Evolutionary conservation across 257 asterid genomes (phyloP).

Genomic region (Cynanchum wilfordii): DNA sequence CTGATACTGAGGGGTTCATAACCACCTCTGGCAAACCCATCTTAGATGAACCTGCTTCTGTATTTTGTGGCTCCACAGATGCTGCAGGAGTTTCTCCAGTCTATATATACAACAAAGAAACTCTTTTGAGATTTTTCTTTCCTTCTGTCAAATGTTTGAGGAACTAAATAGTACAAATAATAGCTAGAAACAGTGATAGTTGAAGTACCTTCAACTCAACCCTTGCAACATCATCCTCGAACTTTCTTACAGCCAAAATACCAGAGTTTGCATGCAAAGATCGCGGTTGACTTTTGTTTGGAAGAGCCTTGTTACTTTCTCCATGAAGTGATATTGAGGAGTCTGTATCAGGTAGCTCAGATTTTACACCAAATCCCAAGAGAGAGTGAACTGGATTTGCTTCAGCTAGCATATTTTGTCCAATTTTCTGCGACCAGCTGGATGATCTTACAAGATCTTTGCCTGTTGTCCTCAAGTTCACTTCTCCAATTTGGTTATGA

Average conservation of each 20-base stretch:
- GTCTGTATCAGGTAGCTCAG: slow-evolving; percentile 39
- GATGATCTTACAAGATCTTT: slow-evolving; percentile 40
- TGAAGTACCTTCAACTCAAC: slow-evolving; percentile 35
- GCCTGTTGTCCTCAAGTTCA: slow-evolving; percentile 30
- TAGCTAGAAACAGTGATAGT: neutral
- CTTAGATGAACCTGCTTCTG: slow-evolving; percentile 39
- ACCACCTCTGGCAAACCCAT: slow-evolving; percentile 32
- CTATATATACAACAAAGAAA: slow-evolving; percentile 37
- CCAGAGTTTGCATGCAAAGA: slow-evolving; percentile 33
- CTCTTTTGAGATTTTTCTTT: slow-evolving; percentile 7
- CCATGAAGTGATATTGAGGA: slow-evolving; percentile 33
- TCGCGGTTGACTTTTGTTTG: slow-evolving; percentile 34
- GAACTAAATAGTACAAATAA: slow-evolving; percentile 9
- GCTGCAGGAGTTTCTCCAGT: slow-evolving; percentile 36
- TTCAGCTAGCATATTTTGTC: slow-evolving; percentile 32
- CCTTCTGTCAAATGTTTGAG: neutral
- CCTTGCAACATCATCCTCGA: slow-evolving; percentile 41
- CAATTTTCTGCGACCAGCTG: slow-evolving; percentile 49
- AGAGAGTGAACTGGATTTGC: slow-evolving; percentile 25
- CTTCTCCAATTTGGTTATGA: slow-evolving; percentile 39
- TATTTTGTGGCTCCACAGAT: slow-evolving; percentile 31
- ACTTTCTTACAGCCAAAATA: slow-evolving; percentile 28
- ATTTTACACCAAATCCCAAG: slow-evolving; percentile 31
- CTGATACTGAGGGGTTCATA: slow-evolving; percentile 45
- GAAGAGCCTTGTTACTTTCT: slow-evolving; percentile 33